Evolutionary conservation across 1,284 basidiomycete species (phyloP).

Genomic region (Heterobasidion parviporum): DNA sequence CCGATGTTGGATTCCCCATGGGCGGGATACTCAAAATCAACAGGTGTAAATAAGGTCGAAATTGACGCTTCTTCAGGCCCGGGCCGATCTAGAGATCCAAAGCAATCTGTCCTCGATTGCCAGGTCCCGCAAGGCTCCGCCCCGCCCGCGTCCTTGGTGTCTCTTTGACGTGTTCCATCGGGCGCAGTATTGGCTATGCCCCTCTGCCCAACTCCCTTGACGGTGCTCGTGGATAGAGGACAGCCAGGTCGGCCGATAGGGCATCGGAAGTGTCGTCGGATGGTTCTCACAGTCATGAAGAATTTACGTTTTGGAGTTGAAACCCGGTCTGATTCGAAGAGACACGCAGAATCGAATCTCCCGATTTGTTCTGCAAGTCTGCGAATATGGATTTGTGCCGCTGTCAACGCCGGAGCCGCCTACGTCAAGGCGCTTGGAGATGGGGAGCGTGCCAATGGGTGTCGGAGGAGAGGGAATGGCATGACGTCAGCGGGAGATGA

Average conservation of each 20-base stretch:
- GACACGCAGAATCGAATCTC: neutral
- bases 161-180: too few species aligned
- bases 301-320: neutral
- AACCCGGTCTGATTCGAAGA: neutral
- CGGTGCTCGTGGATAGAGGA: neutral
- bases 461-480: too few species aligned
- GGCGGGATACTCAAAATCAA: neutral
- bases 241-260: neutral
- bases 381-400: too few species aligned
- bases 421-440: too few species aligned
- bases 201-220: too few species aligned
- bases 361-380: too few species aligned
- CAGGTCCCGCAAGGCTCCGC: too few species aligned
- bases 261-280: neutral
- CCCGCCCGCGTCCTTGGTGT: too few species aligned
- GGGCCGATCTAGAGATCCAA: neutral
- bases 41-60: neutral
- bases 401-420: neutral
- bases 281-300: neutral
- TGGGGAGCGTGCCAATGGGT: too few species aligned
- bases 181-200: too few species aligned
- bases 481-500: too few species aligned
- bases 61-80: too few species aligned
- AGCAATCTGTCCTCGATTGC: neutral
- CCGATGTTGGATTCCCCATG: neutral